Base-by-base conservation (phyloP, 1,139 yeast species). In the Spencermartinsiella ligniputridi region DNA sequence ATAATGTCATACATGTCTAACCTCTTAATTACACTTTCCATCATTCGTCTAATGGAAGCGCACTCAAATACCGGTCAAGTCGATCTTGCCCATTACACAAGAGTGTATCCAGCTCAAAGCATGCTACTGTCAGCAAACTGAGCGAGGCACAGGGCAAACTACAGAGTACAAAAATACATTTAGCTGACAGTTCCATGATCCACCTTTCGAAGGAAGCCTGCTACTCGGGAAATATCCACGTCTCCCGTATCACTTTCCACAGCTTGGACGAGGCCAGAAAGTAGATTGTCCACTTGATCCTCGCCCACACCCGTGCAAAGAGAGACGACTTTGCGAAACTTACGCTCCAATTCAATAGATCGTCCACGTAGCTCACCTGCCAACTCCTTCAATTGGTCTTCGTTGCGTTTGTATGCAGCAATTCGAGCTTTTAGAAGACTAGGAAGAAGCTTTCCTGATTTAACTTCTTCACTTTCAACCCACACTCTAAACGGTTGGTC, bases 311-410 rank as follows among this genome's bases (percentile, higher is more conserved):
- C 92, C 3, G 96, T 85, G 68, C 97, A 90, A 46, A 88, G 72
- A 37, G 96, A 82, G 33, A 92, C 92, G 18, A 92, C 96, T 56
- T 86, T 77, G 58, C 94, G 81, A 68, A 89, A 92, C 62, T 90
- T 90, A 29, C 80, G 74, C 49, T 95, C 96, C 46, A 90, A 71
- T 51, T 77, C 83, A 33, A 78, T 73, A 5, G 82, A 78, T 13
- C 78, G 72, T 30, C 72, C 66, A 36, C 72, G 71, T 40, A 81
- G 67, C 3, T 64, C 70, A n/a, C 63, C 57, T 18, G 81, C 65
- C 46, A 82, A 72, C 44, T 73, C 72, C 37, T 68, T 63, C 49
- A 87, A 69, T 37, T 66, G 68, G 40, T 69, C 66, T 56, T 86
- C 89, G 53, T 78, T 78, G 51, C 78, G 79, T 51, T 75, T 73